Evolutionary conservation across 306 rosid species (phyloP).

Genomic region (Pyrus bretschneideri): DNA sequence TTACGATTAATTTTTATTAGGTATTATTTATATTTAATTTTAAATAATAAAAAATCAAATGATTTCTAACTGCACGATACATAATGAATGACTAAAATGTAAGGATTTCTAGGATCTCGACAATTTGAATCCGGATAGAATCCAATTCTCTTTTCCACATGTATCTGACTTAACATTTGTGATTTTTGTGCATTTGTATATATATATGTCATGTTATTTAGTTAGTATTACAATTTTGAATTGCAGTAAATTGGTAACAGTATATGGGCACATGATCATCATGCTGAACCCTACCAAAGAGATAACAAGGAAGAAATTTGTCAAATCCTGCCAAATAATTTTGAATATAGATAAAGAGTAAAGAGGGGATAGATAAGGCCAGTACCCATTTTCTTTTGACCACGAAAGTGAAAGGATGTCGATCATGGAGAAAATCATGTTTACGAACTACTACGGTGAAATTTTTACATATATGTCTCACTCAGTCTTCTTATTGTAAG

Average conservation of each 20-base stretch:
- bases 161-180: not conserved
- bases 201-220: not conserved
- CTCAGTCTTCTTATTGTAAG: too few species aligned
- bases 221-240: not conserved
- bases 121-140: too few species aligned
- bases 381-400: not conserved
- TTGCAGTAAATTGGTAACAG: not conserved
- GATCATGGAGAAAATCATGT: not conserved
- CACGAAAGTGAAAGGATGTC: not conserved
- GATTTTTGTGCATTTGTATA: not conserved
- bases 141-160: not conserved
- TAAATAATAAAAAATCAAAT: too few species aligned
- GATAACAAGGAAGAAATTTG: not conserved
- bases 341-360: not conserved
- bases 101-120: accelerated
- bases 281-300: not conserved
- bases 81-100: too few species aligned
- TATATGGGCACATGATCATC: not conserved
- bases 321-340: not conserved
- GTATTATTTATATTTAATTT: too few species aligned
- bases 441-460: not conserved
- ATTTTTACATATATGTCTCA: not conserved
- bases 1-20: accelerated
- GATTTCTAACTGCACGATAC: accelerated
- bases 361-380: not conserved